Base-by-base conservation (phyloP, 2,329 filamentous ascomycete genomes). In the Harringtonia aguacate region DNA sequence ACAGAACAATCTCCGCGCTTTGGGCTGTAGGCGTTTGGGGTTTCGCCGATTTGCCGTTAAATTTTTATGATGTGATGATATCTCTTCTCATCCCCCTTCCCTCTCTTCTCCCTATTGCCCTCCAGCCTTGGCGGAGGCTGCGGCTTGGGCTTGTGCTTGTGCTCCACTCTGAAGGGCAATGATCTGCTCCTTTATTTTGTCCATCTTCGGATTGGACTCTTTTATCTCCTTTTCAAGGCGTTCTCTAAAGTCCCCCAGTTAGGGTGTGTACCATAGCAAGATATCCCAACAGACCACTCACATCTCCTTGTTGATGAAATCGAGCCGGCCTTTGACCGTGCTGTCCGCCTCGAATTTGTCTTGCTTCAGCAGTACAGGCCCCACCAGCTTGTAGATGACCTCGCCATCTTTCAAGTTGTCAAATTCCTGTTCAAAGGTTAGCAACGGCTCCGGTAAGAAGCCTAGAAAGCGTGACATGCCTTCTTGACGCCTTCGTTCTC, bases 271-370 rank as follows among this genome's bases (percentile, higher is more conserved):
- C 42, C 37, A 41, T 8, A 21, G 1, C 3, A 3, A 4, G 2
- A 27, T 8, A 10, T 12, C 24, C 1, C 28, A n/a, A 3, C 31
- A 36, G n/a, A 18, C 17, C 10, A 45, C 43, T 5, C 61, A 95
- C 88, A 97, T 92, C 60, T 98, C 90, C 57, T 90, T 86, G 52
- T 81, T 76, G 52, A 98, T 98, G 58, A 90, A 97, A 52, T 95
- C 88, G 41, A 98, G 63, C 21, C 92, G 79, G 18, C 86, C 86
- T 54, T 94, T 87, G 17, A 98, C 92, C 0, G 88, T 89, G 70
- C 86, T 84, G 52, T 88, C 80, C 0, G 92, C 92, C 61, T 98
- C 92, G 2, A 78, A 68, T 62, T 86, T 89, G 46, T 97, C 92
- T 64, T 98, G 92, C 72, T 97, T 95, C 57, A 98, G 65, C 31